Evolutionary conservation across 495 filamentous ascomycete species (phyloP), one percentile per base, ranked within the genome.

Genomic region (Podospora fimiseda): DNA sequence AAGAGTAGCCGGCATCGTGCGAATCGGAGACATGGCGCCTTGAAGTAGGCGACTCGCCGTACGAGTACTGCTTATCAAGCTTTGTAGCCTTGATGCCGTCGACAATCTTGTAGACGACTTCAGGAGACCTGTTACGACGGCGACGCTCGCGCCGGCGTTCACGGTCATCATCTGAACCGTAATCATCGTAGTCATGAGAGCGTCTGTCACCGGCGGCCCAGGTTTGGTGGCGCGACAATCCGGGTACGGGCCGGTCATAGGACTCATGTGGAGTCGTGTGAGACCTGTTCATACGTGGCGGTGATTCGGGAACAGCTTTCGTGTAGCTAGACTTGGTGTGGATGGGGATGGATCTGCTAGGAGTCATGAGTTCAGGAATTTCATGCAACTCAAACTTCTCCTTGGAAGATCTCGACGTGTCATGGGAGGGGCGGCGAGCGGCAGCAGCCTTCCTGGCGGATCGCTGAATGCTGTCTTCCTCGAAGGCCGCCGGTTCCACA

Each of bases 401-500:
- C 19, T 63, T 64, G 16, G 65, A 65, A 11, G 6, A 5, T 11
- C 27, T 33, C 27, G 27, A 33, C 7, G 65, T 64, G 23, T 75
- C 70, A 14, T 74, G 66, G 9, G 73, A 73, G 51, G 68, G 61
- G 20, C 72, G 69, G 15, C 74, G 71, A 3, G 44, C 51, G 1
- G 61, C 58, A 1, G 44, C 51, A 1, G 61, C 58, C 1, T 66
- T 55, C 11, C 68, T 67, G 19, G 61, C 61, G 8, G 66, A 56
- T 3, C 51, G 59, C 7, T 16, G 45, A 20, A 63, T 44, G 36
- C 22, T 56, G 55, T 68, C 60, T 27, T 70, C 48, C 39, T 62
- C 49, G n/a, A n/a, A n/a, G n/a, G n/a, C n/a, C 55, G 61, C 11
- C 55, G 61, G 16, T 51, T 74, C 56, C 52, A 65, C 50, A 52